Conservation (phyloP, 129 eudicot species). For the Artemisia argyi region DNA sequence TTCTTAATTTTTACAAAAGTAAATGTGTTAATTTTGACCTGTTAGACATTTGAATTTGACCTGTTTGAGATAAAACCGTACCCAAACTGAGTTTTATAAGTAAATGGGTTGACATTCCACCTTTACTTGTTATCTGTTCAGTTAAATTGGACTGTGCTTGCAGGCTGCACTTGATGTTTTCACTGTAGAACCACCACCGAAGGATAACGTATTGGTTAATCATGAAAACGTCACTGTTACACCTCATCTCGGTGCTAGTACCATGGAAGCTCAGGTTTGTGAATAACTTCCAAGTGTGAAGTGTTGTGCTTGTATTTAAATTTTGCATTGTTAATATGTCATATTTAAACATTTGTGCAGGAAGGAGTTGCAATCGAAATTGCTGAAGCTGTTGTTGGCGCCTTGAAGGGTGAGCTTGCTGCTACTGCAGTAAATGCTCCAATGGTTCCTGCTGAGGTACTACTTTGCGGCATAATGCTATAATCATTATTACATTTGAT, state of each 20-base stretch:
- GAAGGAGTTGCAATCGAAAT: conserved; percentile 46
- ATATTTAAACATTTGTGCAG: conserved; percentile 24
- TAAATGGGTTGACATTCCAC: background rate
- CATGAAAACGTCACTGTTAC: conserved; percentile 83
- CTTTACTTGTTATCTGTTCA: background rate
- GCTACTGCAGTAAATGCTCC: conserved; percentile 98
- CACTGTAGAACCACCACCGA: conserved; percentile 80
- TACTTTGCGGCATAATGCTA: background rate
- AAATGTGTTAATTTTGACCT: no score
- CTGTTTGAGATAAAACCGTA: background rate
- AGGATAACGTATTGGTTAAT: conserved; percentile 74
- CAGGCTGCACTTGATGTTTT: conserved; percentile 98
- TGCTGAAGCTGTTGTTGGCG: conserved; percentile 41
- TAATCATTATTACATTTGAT: no score
- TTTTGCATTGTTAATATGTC: background rate
- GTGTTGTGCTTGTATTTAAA: background rate
- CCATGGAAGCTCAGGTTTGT: conserved; percentile 92
- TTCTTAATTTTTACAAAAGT: no score
- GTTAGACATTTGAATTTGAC: no score
- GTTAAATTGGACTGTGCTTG: conserved; percentile 10
- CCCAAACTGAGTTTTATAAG: no score
- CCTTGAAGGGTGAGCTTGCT: conserved; percentile 70
- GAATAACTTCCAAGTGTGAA: background rate
- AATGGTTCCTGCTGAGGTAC: conserved; percentile 98
- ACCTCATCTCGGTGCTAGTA: conserved; percentile 97